Evolutionary conservation across 2,329 filamentous ascomycete species (phyloP).

Genomic region (Endothia cerciana): DNA sequence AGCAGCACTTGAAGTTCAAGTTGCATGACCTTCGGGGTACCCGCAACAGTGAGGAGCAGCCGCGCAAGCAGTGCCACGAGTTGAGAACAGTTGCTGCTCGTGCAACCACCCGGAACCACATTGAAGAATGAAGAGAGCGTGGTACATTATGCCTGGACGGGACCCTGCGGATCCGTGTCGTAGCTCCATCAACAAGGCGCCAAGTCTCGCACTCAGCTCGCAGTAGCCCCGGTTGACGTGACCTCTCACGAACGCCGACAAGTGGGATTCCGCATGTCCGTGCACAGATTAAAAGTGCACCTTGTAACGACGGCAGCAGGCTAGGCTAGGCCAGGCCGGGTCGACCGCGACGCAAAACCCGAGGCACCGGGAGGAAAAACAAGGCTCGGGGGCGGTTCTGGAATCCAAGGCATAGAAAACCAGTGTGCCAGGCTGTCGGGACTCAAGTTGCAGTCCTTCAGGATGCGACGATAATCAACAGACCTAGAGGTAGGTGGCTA

Average conservation of each 20-base stretch:
- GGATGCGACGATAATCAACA: neutral
- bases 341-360: constrained; percentile 3
- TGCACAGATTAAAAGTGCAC: neutral
- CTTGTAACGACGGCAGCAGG: constrained; percentile 12
- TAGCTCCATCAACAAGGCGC: constrained; percentile 8
- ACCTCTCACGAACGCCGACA: neutral
- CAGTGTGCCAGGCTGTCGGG: neutral
- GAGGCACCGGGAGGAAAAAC: neutral
- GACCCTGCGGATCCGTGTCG: constrained; percentile 16
- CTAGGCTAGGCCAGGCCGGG: constrained; percentile 8
- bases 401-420: neutral
- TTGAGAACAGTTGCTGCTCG: neutral
- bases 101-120: neutral
- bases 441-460: neutral
- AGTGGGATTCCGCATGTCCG: neutral
- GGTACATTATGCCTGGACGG: neutral
- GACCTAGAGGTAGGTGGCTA: neutral
- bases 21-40: constrained; percentile 4
- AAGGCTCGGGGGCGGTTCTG: neutral
- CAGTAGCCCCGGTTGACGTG: neutral
- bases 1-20: neutral
- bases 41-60: constrained; percentile 5
- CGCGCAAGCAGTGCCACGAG: neutral
- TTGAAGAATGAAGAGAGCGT: neutral
- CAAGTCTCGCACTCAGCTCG: neutral